Evolutionary conservation across 2,329 filamentous ascomycete species (phyloP).

Genomic region (Verticillium zaregamsianum): DNA sequence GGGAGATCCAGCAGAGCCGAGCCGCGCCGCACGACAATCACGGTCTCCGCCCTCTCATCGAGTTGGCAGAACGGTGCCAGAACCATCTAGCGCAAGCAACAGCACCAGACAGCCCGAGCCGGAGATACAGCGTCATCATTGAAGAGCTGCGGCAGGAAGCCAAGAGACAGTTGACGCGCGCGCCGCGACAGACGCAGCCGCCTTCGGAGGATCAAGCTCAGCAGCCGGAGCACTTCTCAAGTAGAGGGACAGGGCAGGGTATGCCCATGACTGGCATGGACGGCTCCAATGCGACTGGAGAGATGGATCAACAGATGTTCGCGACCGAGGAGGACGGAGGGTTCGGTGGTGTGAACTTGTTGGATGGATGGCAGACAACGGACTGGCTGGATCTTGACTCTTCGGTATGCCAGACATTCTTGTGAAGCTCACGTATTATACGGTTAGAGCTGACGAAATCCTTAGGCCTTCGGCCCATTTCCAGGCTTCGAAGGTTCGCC

Average conservation of each 20-base stretch:
- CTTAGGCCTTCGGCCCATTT: background rate
- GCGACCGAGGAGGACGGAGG: conserved; percentile 1
- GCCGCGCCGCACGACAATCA: background rate
- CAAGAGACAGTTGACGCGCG: conserved; percentile 1
- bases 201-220: background rate
- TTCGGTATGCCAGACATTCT: background rate
- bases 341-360: conserved; percentile 1
- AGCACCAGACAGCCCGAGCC: conserved; percentile 35
- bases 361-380: conserved; percentile 23
- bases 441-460: background rate
- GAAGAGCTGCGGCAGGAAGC: conserved; percentile 43
- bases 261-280: background rate
- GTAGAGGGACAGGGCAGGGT: background rate
- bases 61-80: conserved; percentile 36
- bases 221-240: background rate
- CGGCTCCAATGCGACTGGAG: background rate
- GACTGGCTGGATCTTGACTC: conserved; percentile 21
- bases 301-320: background rate
- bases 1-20: conserved; percentile 29
- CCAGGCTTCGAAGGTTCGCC: background rate
- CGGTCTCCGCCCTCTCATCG: conserved; percentile 12
- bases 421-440: background rate
- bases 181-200: background rate
- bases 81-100: conserved; percentile 34
- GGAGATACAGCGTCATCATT: conserved; percentile 47